Evolutionary conservation across 306 rosid species (phyloP).

Genomic region (Vigna mungo): DNA sequence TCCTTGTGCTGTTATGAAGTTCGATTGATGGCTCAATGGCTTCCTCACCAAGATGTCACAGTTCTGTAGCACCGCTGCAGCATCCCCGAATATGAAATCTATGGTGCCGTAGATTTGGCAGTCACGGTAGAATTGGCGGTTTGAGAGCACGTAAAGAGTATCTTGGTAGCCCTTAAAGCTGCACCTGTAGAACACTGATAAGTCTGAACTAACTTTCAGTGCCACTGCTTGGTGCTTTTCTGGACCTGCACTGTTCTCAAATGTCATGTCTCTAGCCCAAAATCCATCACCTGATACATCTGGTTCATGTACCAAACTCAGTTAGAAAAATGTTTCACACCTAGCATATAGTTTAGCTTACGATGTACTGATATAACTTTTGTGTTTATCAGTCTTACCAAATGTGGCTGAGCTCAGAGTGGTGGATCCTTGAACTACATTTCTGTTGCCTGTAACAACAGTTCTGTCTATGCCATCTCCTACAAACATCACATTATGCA

Average conservation of each 20-base stretch:
- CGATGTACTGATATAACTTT: no score
- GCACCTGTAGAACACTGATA: constrained; percentile 61
- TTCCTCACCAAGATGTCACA: constrained; percentile 65
- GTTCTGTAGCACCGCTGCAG: constrained; percentile 61
- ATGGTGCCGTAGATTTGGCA: constrained; percentile 65
- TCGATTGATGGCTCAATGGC: constrained; percentile 61
- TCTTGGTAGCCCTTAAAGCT: constrained; percentile 72
- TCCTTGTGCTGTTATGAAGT: constrained; percentile 74
- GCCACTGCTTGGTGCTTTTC: constrained; percentile 76
- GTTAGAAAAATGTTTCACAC: background rate
- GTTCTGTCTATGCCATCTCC: constrained; percentile 83
- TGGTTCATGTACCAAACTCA: constrained; percentile 23
- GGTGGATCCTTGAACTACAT: constrained; percentile 51
- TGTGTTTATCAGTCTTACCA: constrained; percentile 48
- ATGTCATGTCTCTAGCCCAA: constrained; percentile 76
- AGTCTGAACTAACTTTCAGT: constrained; percentile 62
- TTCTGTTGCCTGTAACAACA: constrained; percentile 52
- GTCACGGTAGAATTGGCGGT: constrained; percentile 74
- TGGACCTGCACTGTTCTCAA: constrained; percentile 80
- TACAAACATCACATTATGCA: constrained; percentile 66
- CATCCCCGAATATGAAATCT: constrained; percentile 66
- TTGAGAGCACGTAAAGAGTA: constrained; percentile 65
- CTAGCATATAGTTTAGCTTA: no score
- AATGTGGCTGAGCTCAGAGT: constrained; percentile 69
- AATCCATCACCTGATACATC: constrained; percentile 81